Evolutionary conservation across 805 yeast species (phyloP).

Genomic region (Barnettozyma sucrosica): DNA sequence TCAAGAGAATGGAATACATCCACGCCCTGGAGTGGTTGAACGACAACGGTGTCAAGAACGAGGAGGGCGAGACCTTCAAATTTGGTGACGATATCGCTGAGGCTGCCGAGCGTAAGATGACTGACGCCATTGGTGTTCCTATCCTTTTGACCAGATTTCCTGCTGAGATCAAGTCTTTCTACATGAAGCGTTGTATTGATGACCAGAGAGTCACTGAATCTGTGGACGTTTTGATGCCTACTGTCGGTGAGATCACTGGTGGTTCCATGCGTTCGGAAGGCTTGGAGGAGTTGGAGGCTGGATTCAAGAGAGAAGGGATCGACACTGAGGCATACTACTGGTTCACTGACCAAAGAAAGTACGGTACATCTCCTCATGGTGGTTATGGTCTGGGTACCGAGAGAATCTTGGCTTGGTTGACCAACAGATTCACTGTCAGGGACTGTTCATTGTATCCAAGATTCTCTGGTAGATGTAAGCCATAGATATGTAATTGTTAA

Average conservation of each 20-base stretch:
- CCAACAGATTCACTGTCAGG: slow-evolving; percentile 96
- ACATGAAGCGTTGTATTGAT: slow-evolving; percentile 89
- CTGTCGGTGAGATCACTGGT: slow-evolving; percentile 98
- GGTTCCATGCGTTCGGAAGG: slow-evolving; percentile 96
- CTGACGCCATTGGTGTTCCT: slow-evolving; percentile 90
- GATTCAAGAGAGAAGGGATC: slow-evolving; percentile 89
- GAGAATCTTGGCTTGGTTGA: slow-evolving; percentile 96
- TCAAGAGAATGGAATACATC: slow-evolving; percentile 84
- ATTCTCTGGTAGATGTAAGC: slow-evolving; percentile 96
- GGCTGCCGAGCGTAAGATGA: slow-evolving; percentile 99
- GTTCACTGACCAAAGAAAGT: slow-evolving; percentile 92
- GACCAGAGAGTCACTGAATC: slow-evolving; percentile 96
- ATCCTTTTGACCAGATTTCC: slow-evolving; percentile 93
- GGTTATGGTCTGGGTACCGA: slow-evolving; percentile 99
- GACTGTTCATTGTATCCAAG: slow-evolving; percentile 98
- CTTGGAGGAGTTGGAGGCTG: slow-evolving; percentile 77
- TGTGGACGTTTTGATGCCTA: slow-evolving; percentile 98
- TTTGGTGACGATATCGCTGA: slow-evolving; percentile 99
- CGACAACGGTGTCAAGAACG: slow-evolving; percentile 91
- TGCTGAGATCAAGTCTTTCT: slow-evolving; percentile 92
- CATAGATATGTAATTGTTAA: slow-evolving; percentile 36
- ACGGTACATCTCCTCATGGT: slow-evolving; percentile 98
- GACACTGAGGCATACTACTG: slow-evolving; percentile 77
- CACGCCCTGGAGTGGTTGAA: slow-evolving; percentile 94
- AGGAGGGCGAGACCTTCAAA: slow-evolving; percentile 86